Evolutionary conservation across 169 alveolate genomes (phyloP), one percentile per base, ranked within the genome.

Genomic region (Plasmodium cynomolgi): DNA sequence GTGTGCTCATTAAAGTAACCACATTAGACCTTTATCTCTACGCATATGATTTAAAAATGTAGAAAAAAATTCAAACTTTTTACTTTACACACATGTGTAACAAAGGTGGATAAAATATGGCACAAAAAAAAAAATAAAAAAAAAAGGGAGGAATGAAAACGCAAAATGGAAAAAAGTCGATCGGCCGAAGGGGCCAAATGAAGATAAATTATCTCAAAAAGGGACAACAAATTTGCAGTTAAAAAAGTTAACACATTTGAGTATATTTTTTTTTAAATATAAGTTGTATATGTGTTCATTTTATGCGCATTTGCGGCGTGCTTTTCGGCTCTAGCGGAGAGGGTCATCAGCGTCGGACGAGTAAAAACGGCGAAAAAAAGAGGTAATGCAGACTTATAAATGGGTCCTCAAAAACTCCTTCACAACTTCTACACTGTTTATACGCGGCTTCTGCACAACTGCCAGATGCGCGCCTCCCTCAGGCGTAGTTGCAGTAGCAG

Each of bases 401-500:
- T 50, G 23, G 20, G 26, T 50, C 62, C 62, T 74, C 83, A 74
- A 74, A 74, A 74, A 6, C 11, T 9, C 4, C 15, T 34, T 9
- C 54, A 50, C 62, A 50, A 68, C 77, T 68, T 68, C 77, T 68
- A 68, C 17, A 9, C 37, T 1, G 17, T 23, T 29, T 23, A n/a
- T 23, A 23, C 1, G 5, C n/a, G 3, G 34, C 54, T 3, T 50
- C n/a, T 50, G 8, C 23, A 50, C 62, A 50, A 50, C 20, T 50
- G 4, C 17, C 29, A 20, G 58, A 58, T 54, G 15, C 7, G 20
- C 72, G 20, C 54, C 23, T n/a, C n/a, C 23, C 23, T 91, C 83
- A 91, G 83, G 92, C 75, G 56, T 62, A 91, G 80, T 47, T 81
- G 47, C 95, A 91, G 84, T 91, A 91, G 31, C 83, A 83, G 23